Evolutionary conservation across 805 yeast species (phyloP).

Genomic region (Candida piceae): DNA sequence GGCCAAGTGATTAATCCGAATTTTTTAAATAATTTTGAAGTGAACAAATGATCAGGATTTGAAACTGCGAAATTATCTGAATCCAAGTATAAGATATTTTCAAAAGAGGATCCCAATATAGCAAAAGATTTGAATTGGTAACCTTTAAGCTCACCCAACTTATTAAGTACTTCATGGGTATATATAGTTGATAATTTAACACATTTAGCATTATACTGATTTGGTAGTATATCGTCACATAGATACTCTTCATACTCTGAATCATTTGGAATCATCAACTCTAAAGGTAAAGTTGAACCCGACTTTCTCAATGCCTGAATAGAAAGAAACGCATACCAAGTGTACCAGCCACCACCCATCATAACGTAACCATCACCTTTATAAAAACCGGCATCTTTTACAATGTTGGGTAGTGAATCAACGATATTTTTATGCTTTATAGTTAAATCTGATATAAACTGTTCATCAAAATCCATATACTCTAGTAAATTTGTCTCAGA

Average conservation of each 20-base stretch:
- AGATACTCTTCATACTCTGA: conserved; percentile 36
- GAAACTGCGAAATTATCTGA: conserved; percentile 42
- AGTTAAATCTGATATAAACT: conserved; percentile 41
- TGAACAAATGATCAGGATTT: conserved; percentile 34
- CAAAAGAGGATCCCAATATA: conserved; percentile 40
- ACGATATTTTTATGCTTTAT: conserved; percentile 44
- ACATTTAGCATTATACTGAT: conserved; percentile 37
- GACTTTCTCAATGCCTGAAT: conserved; percentile 37
- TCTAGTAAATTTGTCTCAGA: conserved; percentile 9
- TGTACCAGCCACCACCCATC: conserved; percentile 40
- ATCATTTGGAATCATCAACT: conserved; percentile 36
- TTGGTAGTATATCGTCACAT: conserved; percentile 34
- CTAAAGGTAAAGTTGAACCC: conserved; percentile 41
- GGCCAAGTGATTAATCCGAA: conserved; percentile 68
- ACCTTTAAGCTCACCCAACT: conserved; percentile 24
- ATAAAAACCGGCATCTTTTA: conserved; percentile 17
- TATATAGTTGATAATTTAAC: conserved; percentile 33
- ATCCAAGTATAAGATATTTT: conserved; percentile 40
- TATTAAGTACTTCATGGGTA: conserved; percentile 22
- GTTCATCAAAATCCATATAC: conserved; percentile 26
- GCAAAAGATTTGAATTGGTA: conserved; percentile 41
- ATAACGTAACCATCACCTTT: conserved; percentile 32
- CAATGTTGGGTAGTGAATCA: conserved; percentile 38
- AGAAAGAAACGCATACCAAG: conserved; percentile 37
- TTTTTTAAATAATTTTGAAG: conserved; percentile 38